Evolutionary conservation across 176 grass and related monocot species (phyloP).

Genomic region (Musa itinerans): DNA sequence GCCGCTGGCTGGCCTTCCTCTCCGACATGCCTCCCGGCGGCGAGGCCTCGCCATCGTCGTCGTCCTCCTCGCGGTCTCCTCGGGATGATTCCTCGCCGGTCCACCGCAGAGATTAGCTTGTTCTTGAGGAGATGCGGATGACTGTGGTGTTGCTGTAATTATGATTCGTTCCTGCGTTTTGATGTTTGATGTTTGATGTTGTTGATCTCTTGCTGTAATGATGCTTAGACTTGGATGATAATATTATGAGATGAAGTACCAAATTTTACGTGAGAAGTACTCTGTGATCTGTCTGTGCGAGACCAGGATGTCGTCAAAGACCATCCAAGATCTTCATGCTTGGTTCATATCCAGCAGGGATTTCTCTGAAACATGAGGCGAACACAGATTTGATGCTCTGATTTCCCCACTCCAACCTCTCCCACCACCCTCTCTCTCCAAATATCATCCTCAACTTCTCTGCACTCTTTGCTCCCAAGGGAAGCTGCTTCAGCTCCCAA

Average conservation of each 20-base stretch:
- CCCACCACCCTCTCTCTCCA: slow-evolving; percentile 32
- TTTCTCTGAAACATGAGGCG: slow-evolving; percentile 3
- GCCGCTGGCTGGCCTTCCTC: slow-evolving; percentile 42
- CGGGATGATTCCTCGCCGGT: background rate
- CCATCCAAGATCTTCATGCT: background rate
- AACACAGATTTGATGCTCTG: slow-evolving; percentile 6
- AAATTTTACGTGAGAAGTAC: no score
- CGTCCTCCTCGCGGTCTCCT: background rate
- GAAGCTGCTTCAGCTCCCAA: slow-evolving; percentile 21
- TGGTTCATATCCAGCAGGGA: slow-evolving; percentile 10
- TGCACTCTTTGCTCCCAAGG: slow-evolving; percentile 4
- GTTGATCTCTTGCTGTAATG: no score
- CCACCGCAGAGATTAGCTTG: background rate
- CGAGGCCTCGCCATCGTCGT: slow-evolving; percentile 9
- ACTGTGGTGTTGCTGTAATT: no score
- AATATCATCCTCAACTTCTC: slow-evolving; percentile 24
- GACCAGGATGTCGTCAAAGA: background rate
- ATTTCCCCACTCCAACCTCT: slow-evolving; percentile 26
- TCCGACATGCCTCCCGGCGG: slow-evolving; percentile 58
- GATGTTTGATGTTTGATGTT: no score
- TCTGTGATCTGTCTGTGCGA: no score
- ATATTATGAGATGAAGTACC: no score
- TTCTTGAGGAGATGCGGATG: no score
- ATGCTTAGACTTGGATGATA: no score
- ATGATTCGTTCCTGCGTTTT: no score